phyloP scores from a whole-genome alignment of 805 yeast species.

The Hemisphaericaspora nanyangensis region DNA sequence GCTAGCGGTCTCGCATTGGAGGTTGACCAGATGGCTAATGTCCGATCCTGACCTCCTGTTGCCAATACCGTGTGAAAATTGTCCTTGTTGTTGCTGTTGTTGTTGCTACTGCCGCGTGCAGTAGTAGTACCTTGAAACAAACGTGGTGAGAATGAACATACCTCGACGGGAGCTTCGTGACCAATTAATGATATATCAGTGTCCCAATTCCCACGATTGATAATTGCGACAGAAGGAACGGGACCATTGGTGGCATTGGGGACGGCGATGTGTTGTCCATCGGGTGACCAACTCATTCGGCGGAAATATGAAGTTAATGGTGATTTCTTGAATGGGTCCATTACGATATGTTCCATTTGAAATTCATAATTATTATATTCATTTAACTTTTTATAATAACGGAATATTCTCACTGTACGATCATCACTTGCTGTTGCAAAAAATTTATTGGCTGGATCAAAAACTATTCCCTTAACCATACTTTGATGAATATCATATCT shows the following conservation, averaged over 20 bases:
- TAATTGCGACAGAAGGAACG: constrained; percentile 66
- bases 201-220: constrained; percentile 78
- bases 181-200: constrained; percentile 72
- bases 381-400: constrained; percentile 65
- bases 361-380: constrained; percentile 68
- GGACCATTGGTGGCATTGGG: constrained; percentile 87
- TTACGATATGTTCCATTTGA: constrained; percentile 77
- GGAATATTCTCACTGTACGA: constrained; percentile 79
- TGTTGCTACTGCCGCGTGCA: constrained; percentile 15
- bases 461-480: constrained; percentile 93
- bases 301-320: constrained; percentile 91
- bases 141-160: constrained; percentile 69
- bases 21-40: constrained; percentile 87
- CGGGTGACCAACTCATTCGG: constrained; percentile 86
- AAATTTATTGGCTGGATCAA: constrained; percentile 97
- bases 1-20: constrained; percentile 69
- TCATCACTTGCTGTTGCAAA: constrained; percentile 98
- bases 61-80: constrained; percentile 72
- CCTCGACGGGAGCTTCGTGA: constrained; percentile 84
- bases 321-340: constrained; percentile 81
- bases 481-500: constrained; percentile 91
- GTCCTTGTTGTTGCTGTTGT: constrained; percentile 25
- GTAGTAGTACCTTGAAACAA: constrained; percentile 43
- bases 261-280: constrained; percentile 81
- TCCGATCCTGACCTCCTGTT: constrained; percentile 92